A percentile compares a stretch with the other conserved stretches of the same genome.
Evolutionary conservation across 2,329 filamentous ascomycete genomes (phyloP).

Genomic region (Penicillium sp.): DNA sequence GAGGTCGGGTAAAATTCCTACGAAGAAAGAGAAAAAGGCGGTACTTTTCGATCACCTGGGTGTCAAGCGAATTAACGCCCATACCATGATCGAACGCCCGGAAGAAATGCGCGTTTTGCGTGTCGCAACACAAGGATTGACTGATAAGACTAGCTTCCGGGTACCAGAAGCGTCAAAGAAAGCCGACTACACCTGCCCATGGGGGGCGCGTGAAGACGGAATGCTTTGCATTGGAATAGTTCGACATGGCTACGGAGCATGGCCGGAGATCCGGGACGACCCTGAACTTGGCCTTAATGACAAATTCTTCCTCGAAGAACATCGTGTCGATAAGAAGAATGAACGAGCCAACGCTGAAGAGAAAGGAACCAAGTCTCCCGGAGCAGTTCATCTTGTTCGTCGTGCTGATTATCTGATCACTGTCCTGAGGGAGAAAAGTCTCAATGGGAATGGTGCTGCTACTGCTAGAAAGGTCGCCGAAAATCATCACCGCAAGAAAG

Average conservation of each 20-base stretch:
- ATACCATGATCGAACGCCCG: slow-evolving; percentile 88
- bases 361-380: slow-evolving; percentile 69
- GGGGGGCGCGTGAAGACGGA: slow-evolving; percentile 90
- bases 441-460: slow-evolving; percentile 60
- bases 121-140: slow-evolving; percentile 60
- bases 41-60: slow-evolving; percentile 92
- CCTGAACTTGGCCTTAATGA: slow-evolving; percentile 77
- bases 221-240: slow-evolving; percentile 96
- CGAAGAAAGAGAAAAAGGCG: slow-evolving; percentile 97
- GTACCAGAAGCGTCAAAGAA: slow-evolving; percentile 88
- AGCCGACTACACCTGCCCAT: slow-evolving; percentile 84
- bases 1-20: slow-evolving; percentile 71
- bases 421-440: slow-evolving; percentile 84
- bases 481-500: slow-evolving; percentile 88
- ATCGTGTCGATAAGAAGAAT: slow-evolving; percentile 96
- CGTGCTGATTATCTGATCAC: slow-evolving; percentile 92
- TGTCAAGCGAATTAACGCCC: slow-evolving; percentile 91
- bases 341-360: slow-evolving; percentile 67
- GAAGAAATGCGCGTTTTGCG: slow-evolving; percentile 81
- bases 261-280: slow-evolving; percentile 92
- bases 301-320: slow-evolving; percentile 95
- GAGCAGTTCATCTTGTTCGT: slow-evolving; percentile 94
- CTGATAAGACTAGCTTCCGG: slow-evolving; percentile 76
- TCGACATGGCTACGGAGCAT: slow-evolving; percentile 90
- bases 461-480: slow-evolving; percentile 74